phyloP scores from a whole-genome alignment of 108 stramenopile genomes.

The Nitzschia putrida region DNA sequence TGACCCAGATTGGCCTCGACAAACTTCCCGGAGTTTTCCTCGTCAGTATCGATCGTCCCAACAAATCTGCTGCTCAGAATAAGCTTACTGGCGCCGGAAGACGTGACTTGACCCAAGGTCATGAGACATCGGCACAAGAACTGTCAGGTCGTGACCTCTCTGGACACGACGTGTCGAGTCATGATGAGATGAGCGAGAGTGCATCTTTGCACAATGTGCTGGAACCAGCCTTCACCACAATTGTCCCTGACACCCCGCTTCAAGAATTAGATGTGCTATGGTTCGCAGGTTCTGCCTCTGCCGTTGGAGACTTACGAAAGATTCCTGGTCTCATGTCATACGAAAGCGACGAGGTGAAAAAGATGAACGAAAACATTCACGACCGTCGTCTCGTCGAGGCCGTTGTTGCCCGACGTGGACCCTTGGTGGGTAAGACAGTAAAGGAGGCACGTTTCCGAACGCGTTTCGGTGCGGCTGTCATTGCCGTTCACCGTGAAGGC shows the following conservation, averaged over 20 bases:
- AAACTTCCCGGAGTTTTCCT: conserved; percentile 72
- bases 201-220: conserved; percentile 4
- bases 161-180: background rate
- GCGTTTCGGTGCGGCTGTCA: conserved; percentile 84
- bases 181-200: conserved; percentile 36
- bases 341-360: conserved; percentile 66
- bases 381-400: conserved; percentile 84
- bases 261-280: conserved; percentile 64
- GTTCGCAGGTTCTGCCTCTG: conserved; percentile 65
- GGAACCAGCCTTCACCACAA: conserved; percentile 24
- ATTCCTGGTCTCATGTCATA: conserved; percentile 72
- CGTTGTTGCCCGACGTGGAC: conserved; percentile 72
- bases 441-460: conserved; percentile 73
- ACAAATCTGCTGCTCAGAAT: background rate
- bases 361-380: conserved; percentile 70
- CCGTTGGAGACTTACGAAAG: conserved; percentile 62
- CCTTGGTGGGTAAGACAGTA: conserved; percentile 77
- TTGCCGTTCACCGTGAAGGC: conserved; percentile 82
- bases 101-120: background rate
- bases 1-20: conserved; percentile 57
- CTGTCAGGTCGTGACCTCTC: conserved; percentile 20
- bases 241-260: conserved; percentile 40
- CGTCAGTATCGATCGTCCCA: conserved; percentile 78
- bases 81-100: background rate
- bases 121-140: conserved; percentile 2